Evolutionary conservation across 2,329 filamentous ascomycete species (phyloP).

Genomic region (Beauveria sp.): DNA sequence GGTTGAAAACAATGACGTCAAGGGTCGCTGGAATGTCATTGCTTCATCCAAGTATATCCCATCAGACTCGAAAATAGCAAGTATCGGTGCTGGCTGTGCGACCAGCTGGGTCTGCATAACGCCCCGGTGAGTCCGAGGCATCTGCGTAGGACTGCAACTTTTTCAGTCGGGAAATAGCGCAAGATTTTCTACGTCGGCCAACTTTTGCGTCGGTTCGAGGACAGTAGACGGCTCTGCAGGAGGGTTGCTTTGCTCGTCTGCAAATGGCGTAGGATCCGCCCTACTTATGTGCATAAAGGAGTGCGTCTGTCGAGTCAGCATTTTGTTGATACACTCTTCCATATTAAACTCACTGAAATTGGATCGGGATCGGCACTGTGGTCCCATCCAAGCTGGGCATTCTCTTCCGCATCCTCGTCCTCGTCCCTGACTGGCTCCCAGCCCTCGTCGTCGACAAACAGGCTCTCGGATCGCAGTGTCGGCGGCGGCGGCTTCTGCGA

Average conservation of each 20-base stretch:
- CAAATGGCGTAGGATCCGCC: conserved; percentile 21
- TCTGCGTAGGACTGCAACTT: not conserved
- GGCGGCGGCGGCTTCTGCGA: conserved; percentile 47
- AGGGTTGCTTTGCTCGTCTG: conserved; percentile 18
- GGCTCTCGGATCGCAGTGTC: conserved; percentile 55
- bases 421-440: conserved; percentile 63
- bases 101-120: conserved; percentile 69
- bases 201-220: conserved; percentile 64
- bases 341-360: conserved; percentile 32
- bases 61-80: conserved; percentile 42
- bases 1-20: conserved; percentile 57
- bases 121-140: conserved; percentile 15
- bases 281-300: conserved; percentile 37
- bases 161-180: conserved; percentile 35
- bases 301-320: conserved; percentile 33
- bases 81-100: conserved; percentile 78
- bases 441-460: conserved; percentile 69
- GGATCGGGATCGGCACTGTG: conserved; percentile 54
- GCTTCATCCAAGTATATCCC: conserved; percentile 48
- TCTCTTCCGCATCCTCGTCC: conserved; percentile 56
- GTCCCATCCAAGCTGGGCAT: conserved; percentile 68
- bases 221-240: conserved; percentile 22
- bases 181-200: conserved; percentile 55
- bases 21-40: conserved; percentile 61
- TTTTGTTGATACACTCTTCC: not conserved